Percentiles rank a stretch among this genome's conserved stretches.
These are phyloP conservation scores for Cystofilobasidium capitatum DNA, from an alignment of 768 basidiomycete species.

Conservation along the genomic window DNA sequence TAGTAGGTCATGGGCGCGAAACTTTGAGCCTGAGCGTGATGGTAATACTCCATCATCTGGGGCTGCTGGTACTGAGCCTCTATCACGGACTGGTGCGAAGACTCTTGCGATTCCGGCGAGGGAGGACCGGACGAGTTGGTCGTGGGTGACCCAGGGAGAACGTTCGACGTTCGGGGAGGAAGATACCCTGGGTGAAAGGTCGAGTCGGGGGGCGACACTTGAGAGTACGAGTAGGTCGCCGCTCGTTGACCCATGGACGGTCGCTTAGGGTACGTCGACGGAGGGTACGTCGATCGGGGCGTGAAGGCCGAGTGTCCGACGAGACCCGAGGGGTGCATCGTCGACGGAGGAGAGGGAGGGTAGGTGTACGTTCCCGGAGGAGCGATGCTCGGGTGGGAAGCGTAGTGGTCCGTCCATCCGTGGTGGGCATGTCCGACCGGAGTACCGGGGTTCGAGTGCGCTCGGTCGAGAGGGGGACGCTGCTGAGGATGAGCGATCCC, in stretches of 20 bases:
- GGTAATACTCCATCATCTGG: neutral
- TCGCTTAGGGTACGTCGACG: neutral
- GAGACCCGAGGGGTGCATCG: neutral
- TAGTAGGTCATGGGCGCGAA: neutral
- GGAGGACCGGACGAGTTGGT: constrained; percentile 12
- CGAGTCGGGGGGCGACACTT: constrained; percentile 6
- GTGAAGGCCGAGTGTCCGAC: neutral
- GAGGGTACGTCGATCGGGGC: neutral
- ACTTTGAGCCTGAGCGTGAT: neutral
- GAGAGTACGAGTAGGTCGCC: constrained; percentile 1
- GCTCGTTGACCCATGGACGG: neutral
- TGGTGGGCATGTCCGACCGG: neutral
- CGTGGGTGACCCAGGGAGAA: neutral
- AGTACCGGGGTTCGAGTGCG: neutral
- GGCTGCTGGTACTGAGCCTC: neutral
- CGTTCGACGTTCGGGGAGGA: neutral
- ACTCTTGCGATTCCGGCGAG: neutral
- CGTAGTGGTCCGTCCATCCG: neutral
- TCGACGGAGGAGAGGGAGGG: constrained; percentile 5
- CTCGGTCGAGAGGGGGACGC: neutral
- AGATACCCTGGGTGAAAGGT: neutral
- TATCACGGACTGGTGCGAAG: neutral
- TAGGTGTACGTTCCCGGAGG: neutral
- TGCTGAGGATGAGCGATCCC: neutral
- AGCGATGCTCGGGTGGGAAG: neutral